Evolutionary conservation across 192 early-diverging fungal genomes (phyloP).

Genomic region (Umbelopsis ramanniana): DNA sequence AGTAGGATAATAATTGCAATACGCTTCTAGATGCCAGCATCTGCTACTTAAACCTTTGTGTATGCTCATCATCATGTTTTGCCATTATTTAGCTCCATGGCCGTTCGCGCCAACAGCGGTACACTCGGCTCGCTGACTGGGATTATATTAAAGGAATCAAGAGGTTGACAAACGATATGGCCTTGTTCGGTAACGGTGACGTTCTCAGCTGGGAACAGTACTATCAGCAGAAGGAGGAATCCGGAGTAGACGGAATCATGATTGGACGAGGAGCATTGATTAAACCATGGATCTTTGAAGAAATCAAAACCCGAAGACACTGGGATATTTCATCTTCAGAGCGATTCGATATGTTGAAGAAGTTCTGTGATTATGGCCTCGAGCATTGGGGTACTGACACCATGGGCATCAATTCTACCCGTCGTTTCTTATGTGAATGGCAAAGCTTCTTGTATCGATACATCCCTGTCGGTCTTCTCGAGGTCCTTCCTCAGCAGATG

Average conservation of each 20-base stretch:
- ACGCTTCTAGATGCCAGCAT: background rate
- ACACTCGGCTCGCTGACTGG: constrained; percentile 91
- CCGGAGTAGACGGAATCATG: constrained; percentile 84
- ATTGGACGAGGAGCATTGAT: constrained; percentile 87
- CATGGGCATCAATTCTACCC: constrained; percentile 80
- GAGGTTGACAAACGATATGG: constrained; percentile 41
- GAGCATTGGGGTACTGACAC: constrained; percentile 96
- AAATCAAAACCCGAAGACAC: constrained; percentile 83
- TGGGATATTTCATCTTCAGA: constrained; percentile 93
- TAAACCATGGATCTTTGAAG: constrained; percentile 98
- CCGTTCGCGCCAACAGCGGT: constrained; percentile 89
- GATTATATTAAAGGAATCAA: constrained; percentile 80
- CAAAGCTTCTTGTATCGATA: constrained; percentile 77
- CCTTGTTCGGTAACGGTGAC: constrained; percentile 85
- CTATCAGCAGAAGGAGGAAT: constrained; percentile 64
- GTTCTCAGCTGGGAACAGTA: constrained; percentile 86
- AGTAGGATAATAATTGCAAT: background rate
- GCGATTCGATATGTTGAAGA: constrained; percentile 87
- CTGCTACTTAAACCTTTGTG: background rate
- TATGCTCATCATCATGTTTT: background rate
- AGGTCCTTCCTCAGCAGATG: constrained; percentile 89
- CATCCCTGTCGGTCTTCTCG: constrained; percentile 91
- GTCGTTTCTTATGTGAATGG: constrained; percentile 84
- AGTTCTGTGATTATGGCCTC: constrained; percentile 84
- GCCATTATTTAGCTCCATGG: constrained; percentile 72